Conservation (phyloP, 306 rosid genomes). For the Vicia villosa region DNA sequence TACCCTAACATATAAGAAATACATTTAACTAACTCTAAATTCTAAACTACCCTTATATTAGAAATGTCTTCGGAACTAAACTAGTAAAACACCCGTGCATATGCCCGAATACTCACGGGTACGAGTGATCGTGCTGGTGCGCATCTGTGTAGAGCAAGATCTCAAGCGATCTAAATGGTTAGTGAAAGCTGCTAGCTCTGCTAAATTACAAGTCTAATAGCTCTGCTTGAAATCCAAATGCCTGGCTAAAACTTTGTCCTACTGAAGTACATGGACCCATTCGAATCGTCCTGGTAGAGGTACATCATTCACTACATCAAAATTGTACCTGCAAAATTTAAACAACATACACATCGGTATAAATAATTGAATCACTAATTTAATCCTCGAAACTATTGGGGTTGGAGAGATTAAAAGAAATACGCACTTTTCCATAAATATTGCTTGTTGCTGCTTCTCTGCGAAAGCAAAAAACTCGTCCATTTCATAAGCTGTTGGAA, state of each 20-base stretch:
- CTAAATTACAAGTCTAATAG: constrained; percentile 42
- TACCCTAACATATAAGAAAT: constrained; percentile 42
- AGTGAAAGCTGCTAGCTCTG: constrained; percentile 39
- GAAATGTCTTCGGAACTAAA: constrained; percentile 39
- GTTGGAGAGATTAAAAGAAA: not conserved
- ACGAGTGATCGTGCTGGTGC: no score
- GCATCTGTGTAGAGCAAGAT: not conserved
- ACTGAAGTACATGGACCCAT: constrained; percentile 75
- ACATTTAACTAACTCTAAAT: not conserved
- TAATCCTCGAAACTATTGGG: not conserved
- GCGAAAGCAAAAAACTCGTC: constrained; percentile 82
- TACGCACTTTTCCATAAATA: constrained; percentile 68
- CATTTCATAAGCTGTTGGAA: constrained; percentile 72
- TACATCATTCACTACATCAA: constrained; percentile 63
- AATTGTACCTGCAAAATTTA: constrained; percentile 78
- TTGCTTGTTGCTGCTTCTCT: constrained; percentile 78
- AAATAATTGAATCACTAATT: not conserved
- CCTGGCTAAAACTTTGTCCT: constrained; percentile 22
- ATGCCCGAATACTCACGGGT: no score
- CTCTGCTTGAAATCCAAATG: constrained; percentile 33
- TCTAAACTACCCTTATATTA: constrained; percentile 29
- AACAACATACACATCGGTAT: not conserved
- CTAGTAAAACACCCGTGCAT: not conserved
- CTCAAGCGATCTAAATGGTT: constrained; percentile 40
- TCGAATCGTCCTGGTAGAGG: constrained; percentile 86